Percentiles rank a stretch among this genome's conserved stretches.
Conservation (phyloP, 179 eudicot species). For the Heliamphora pulchella region DNA sequence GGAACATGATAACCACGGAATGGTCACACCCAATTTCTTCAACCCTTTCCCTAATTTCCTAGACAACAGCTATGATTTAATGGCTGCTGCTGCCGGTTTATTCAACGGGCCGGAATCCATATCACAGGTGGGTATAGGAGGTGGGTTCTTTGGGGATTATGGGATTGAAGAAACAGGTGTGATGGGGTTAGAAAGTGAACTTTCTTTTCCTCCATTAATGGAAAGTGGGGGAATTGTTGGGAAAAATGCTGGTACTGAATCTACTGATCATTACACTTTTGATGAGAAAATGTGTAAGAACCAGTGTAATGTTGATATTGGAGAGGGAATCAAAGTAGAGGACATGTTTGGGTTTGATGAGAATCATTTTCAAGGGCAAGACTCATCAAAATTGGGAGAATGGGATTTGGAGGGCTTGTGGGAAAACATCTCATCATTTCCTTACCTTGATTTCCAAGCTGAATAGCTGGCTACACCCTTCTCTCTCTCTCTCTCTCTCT, state of each 20-base stretch:
- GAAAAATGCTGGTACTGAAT: constrained; percentile 18
- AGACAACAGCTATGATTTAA: constrained; percentile 23
- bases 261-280: constrained; percentile 15
- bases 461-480: constrained; percentile 20
- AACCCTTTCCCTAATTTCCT: constrained; percentile 32
- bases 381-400: constrained; percentile 59
- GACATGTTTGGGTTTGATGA: constrained; percentile 38
- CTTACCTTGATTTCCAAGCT: constrained; percentile 66
- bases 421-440: constrained; percentile 67
- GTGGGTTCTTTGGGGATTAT: constrained; percentile 32
- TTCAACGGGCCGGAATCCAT: constrained; percentile 32
- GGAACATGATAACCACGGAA: constrained; percentile 42
- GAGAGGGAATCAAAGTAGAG: constrained; percentile 26
- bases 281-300: constrained; percentile 29
- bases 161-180: constrained; percentile 18
- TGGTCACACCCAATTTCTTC: constrained; percentile 29
- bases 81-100: constrained; percentile 18
- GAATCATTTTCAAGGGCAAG: constrained; percentile 54
- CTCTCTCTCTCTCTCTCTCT: neutral
- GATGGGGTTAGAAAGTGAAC: constrained; percentile 56
- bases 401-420: constrained; percentile 81
- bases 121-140: constrained; percentile 26
- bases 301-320: constrained; percentile 24
- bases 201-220: constrained; percentile 38
- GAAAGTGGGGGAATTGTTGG: constrained; percentile 46